Percentiles rank a stretch among this genome's conserved stretches.
These are phyloP conservation scores for Nakaseomyces bracarensis DNA, from an alignment of 1,139 yeast genomes.

Conservation along the genomic window DNA sequence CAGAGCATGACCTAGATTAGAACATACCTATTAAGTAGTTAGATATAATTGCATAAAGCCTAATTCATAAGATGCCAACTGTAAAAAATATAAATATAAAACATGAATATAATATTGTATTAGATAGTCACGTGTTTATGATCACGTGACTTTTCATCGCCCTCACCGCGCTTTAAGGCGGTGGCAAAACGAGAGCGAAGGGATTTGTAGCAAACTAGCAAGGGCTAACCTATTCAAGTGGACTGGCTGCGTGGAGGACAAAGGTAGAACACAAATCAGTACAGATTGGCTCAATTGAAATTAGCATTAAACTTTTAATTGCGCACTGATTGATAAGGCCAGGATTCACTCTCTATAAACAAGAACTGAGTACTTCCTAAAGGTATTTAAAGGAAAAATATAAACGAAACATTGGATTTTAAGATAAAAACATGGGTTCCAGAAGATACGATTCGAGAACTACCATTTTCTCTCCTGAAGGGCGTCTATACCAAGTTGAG, in stretches of 20 bases:
- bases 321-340: too few species aligned
- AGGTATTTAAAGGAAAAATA: background rate
- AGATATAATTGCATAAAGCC: too few species aligned
- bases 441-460: constrained; percentile 95
- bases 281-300: too few species aligned
- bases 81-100: too few species aligned
- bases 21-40: background rate
- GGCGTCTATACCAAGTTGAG: constrained; percentile 93
- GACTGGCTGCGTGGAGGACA: too few species aligned
- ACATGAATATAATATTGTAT: background rate
- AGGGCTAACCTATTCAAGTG: background rate
- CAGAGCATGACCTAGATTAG: background rate
- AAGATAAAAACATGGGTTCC: constrained; percentile 51
- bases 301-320: too few species aligned
- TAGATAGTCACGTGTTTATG: background rate
- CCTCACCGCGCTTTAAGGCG: too few species aligned
- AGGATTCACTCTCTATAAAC: too few species aligned
- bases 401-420: too few species aligned
- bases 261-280: too few species aligned
- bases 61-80: too few species aligned
- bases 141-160: constrained; percentile 5
- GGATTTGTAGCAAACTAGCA: background rate
- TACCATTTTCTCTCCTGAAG: constrained; percentile 97
- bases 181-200: constrained; percentile 1
- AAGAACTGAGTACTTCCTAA: too few species aligned